Conservation (phyloP, 164 flowering plant species). For the Nymphaea thermarum region DNA sequence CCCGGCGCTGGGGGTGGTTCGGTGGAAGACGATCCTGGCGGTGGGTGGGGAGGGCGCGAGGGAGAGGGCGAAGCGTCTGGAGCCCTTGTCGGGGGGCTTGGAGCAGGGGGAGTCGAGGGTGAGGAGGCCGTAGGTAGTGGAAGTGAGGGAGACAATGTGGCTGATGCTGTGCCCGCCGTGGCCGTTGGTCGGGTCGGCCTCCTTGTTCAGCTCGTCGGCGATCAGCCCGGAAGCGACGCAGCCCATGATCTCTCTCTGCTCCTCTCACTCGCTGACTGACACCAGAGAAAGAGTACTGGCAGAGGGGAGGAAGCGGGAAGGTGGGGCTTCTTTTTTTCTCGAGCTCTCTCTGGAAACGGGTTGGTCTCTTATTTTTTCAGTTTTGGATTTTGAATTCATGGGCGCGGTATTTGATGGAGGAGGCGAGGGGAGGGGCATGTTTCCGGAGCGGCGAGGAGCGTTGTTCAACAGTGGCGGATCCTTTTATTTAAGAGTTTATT, state of each 20-base stretch:
- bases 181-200: background rate
- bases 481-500: no score
- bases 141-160: conserved; percentile 90
- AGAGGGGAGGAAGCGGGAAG: background rate
- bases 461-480: no score
- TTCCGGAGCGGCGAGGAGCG: background rate
- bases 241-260: conserved; percentile 39
- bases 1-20: conserved; percentile 15
- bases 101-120: conserved; percentile 41
- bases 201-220: conserved; percentile 20
- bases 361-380: no score
- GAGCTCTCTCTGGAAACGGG: background rate
- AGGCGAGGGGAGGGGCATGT: background rate
- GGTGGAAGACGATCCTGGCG: conserved; percentile 13
- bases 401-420: background rate
- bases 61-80: conserved; percentile 12
- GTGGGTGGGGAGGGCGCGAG: conserved; percentile 21
- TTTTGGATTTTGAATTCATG: background rate
- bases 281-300: background rate
- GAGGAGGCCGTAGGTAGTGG: conserved; percentile 89
- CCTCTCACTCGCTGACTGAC: background rate
- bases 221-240: conserved; percentile 65
- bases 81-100: conserved; percentile 11
- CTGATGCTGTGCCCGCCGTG: conserved; percentile 19
- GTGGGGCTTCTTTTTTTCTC: background rate